Conservation (phyloP, 345 rosid genomes). For the Leavenworthia alabamica region DNA sequence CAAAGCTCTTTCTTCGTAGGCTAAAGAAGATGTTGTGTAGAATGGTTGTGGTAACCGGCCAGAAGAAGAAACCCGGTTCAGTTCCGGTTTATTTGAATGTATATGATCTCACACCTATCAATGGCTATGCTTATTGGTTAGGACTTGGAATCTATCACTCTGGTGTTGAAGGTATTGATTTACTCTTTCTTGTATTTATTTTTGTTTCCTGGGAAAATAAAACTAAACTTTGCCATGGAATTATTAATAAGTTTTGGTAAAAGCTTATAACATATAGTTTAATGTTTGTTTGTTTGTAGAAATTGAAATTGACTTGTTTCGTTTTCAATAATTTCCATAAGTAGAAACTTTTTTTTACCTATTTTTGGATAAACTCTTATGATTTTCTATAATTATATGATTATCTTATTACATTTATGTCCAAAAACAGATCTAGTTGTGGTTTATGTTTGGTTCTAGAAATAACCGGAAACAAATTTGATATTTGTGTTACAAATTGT, state of each 20-base stretch:
- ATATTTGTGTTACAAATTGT: background rate
- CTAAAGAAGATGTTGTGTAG: constrained; percentile 51
- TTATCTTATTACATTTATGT: constrained; percentile 1
- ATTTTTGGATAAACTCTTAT: background rate
- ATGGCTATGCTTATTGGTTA: constrained; percentile 96
- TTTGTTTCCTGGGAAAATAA: too few species aligned
- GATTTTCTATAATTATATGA: background rate
- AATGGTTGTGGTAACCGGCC: constrained; percentile 43
- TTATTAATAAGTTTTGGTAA: constrained; percentile 5
- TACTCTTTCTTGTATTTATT: background rate
- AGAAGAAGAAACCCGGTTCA: constrained; percentile 65
- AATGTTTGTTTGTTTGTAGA: constrained; percentile 17
- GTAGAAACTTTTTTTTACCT: constrained; percentile 16
- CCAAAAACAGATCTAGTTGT: constrained; percentile 1
- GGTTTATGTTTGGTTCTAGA: background rate
- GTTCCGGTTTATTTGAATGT: constrained; percentile 95
- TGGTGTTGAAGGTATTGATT: constrained; percentile 74
- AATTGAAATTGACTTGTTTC: constrained; percentile 14
- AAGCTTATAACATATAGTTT: constrained; percentile 10
- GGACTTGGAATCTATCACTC: constrained; percentile 98
- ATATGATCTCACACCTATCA: constrained; percentile 88
- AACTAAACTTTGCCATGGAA: background rate
- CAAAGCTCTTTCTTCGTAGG: background rate
- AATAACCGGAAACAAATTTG: background rate
- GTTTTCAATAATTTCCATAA: constrained; percentile 20